Evolutionary conservation across 257 asterid species (phyloP), one percentile per base, ranked within the genome.

Genomic region (Primulina tabacum): DNA sequence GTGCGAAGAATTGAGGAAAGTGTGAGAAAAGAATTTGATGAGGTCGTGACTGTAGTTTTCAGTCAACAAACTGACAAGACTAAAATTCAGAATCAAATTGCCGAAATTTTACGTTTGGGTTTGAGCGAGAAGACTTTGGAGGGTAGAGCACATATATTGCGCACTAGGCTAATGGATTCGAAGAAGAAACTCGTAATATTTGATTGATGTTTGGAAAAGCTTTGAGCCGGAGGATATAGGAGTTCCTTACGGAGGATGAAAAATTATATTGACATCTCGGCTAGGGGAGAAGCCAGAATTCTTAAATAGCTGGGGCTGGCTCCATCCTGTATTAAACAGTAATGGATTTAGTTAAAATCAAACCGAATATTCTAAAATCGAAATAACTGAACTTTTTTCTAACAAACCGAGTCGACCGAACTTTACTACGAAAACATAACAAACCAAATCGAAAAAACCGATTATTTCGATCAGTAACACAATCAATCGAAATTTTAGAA

Each of bases 201-300:
- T 2, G 84, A 79, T 35, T 35, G 82, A 79, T 60, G 35, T 80
- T 9, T 80, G 83, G 85, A 33, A 62, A 21, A 5, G 14, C 30
- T 34, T 80, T n/a, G 32, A 75, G 6, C 52, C 75, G n/a, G 50
- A 50, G 30, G 43, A 60, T n/a, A 10, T 82, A 17, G 80, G 82
- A 38, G 76, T 76, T 24, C 70, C 70, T 78, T 2, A 8, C 18
- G 38, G 21, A 43, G 64, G 64, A 1, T 80, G 83, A 65, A 83
- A 67, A 5, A 53, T 77, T 55, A 59, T 71, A 8, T 28, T 81
- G 5, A 70, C 79, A 34, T 38, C 80, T 11, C 74, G 73, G 7
- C 24, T n/a, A n/a, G n/a, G n/a, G n/a, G n/a, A n/a, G n/a, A n/a
- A n/a, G n/a, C n/a, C n/a, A n/a, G n/a, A n/a, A n/a, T n/a, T n/a